Conservation (phyloP, 2,329 filamentous ascomycete genomes). For the Colletotrichum lentis region DNA sequence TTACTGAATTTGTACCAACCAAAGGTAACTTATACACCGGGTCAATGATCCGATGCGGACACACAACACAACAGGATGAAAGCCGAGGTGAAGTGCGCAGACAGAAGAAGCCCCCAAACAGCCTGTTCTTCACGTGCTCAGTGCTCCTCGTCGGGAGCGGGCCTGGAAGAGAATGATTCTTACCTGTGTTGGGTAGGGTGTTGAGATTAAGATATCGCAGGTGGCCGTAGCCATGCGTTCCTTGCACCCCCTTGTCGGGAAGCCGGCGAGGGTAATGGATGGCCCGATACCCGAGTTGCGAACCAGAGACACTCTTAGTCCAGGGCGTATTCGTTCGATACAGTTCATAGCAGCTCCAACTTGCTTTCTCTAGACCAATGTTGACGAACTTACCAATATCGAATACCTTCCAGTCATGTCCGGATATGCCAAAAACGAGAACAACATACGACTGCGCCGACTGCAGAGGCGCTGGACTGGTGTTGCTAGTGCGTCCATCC, state of each 20-base stretch:
- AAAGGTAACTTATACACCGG: not conserved
- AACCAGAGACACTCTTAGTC: not conserved
- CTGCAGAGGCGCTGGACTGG: not conserved
- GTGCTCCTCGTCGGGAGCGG: not conserved
- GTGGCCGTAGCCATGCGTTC: not conserved
- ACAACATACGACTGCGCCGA: not conserved
- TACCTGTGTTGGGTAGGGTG: not conserved
- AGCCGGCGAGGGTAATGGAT: not conserved
- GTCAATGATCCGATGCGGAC: not conserved
- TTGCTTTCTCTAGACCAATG: not conserved
- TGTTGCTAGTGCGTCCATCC: not conserved
- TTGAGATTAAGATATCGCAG: not conserved
- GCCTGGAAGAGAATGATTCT: not conserved
- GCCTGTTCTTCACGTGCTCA: not conserved
- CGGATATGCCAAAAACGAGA: not conserved
- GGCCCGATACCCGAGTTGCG: not conserved
- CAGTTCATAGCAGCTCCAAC: not conserved
- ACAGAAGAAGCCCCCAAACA: not conserved
- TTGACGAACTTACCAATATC: not conserved
- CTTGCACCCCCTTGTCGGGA: not conserved
- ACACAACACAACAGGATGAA: not conserved
- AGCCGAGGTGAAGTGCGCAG: conserved; percentile 3
- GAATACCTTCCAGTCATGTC: no score
- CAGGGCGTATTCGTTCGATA: no score
- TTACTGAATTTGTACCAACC: not conserved